A percentile compares a stretch with the other conserved stretches of the same genome.
Evolutionary conservation across 345 rosid species (phyloP).

Genomic region (Salix dunnii): DNA sequence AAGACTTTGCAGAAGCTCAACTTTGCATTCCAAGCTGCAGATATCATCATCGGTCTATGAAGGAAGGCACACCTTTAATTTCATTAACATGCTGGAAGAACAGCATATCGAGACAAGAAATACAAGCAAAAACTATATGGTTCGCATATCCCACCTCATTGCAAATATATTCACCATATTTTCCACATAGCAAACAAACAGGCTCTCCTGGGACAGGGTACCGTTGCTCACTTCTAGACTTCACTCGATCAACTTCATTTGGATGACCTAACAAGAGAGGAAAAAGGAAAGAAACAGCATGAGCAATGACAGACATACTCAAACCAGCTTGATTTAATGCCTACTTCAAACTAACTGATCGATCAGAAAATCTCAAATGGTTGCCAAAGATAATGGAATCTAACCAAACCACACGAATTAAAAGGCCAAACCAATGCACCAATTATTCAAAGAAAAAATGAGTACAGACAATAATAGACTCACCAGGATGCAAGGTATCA

Average conservation of each 20-base stretch:
- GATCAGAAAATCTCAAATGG: not conserved
- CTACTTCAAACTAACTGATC: not conserved
- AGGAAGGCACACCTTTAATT: constrained; percentile 4
- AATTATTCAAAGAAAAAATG: not conserved
- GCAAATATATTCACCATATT: constrained; percentile 72
- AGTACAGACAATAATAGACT: not conserved
- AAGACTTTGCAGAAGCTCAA: constrained; percentile 45
- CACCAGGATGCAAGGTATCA: not conserved
- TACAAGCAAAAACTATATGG: not conserved
- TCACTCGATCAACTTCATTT: constrained; percentile 32
- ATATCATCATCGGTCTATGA: constrained; percentile 69
- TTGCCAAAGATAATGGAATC: not conserved
- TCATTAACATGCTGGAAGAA: constrained; percentile 5
- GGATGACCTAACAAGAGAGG: constrained; percentile 18
- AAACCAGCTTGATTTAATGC: not conserved
- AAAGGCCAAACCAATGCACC: not conserved
- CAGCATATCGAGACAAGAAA: not conserved
- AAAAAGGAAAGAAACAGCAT: not conserved
- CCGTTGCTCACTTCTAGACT: constrained; percentile 47
- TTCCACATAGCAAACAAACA: constrained; percentile 61
- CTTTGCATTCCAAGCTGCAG: constrained; percentile 74
- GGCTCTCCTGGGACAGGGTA: constrained; percentile 63
- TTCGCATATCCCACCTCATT: constrained; percentile 44
- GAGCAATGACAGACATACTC: constrained; percentile 1
- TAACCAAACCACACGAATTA: not conserved